Base-by-base conservation (phyloP, 1,284 basidiomycete genomes). In the Cutaneotrichosporon sp. region DNA sequence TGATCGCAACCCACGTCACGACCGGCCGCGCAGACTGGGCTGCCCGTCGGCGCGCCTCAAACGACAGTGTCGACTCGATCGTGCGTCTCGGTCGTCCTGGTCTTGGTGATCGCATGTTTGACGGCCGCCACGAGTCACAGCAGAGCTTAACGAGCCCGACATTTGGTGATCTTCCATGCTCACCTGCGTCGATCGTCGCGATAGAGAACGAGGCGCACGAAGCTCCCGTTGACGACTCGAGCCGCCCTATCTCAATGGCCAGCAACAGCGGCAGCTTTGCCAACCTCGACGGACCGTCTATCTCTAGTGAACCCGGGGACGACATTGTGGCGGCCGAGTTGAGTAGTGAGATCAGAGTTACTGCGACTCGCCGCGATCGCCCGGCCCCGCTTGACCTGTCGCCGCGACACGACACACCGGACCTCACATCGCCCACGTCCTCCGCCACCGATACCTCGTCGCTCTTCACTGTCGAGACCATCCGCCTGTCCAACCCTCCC, bases 41-140 rank as follows among this genome's bases (percentile, higher is more conserved):
- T 7, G 77, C 78, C 38, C 86, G 84, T 61, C 77, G 77, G 13
- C 79, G 78, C n/a, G 80, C 71, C 18, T 87, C 85, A 0, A 61
- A 58, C 78, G 3, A 86, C 57, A 89, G 86, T 0, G 68, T 80
- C 34, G 73, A 79, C 61, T 89, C 86, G 52, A 78, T 76, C 3
- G 72, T 77, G 57, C 78, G 80, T 10, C 68, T 87, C 4, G 83
- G 78, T 3, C 80, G 88, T 18, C 88, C 88, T 2, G 87, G 84
- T 2, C 72, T 91, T 3, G 88, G 89, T 0, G 89, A 90, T 66
- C 88, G 90, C 78, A 90, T 91, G 88, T 88, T 91, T 64, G 82
- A 76, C n/a, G 77, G 74, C 8, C 83, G 84, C 44, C 81, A 84
- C 7, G 22, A 17, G 4, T 20, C 40, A 8, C n/a, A 36, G 22